Conservation (phyloP, 352 stramenopile species). For the Phytophthora vignae region DNA sequence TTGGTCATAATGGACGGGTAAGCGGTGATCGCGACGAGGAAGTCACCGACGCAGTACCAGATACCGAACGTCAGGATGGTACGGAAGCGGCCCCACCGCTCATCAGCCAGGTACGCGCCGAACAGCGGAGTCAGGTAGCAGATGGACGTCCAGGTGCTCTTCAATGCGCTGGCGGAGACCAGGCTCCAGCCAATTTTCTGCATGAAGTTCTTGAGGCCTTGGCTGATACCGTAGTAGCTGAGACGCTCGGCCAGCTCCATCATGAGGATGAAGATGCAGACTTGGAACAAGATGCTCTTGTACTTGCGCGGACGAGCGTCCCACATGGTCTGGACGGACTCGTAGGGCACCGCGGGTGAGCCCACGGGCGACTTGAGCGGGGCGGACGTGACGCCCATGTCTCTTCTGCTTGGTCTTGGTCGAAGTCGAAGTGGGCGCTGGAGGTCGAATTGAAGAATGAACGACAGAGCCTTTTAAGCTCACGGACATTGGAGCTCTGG, state of each 20-base stretch:
- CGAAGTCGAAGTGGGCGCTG: constrained; percentile 10
- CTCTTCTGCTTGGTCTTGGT: constrained; percentile 4
- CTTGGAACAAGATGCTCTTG: constrained; percentile 65
- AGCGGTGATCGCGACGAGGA: constrained; percentile 52
- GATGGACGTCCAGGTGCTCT: constrained; percentile 68
- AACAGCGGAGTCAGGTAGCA: constrained; percentile 65
- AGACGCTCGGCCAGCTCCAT: constrained; percentile 75
- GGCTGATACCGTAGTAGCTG: constrained; percentile 67
- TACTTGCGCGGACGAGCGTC: constrained; percentile 55
- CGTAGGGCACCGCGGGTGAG: constrained; percentile 25
- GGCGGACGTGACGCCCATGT: constrained; percentile 11
- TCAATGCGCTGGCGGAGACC: constrained; percentile 59
- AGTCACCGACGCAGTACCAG: constrained; percentile 63
- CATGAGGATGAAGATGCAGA: constrained; percentile 65
- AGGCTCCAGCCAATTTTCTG: constrained; percentile 57
- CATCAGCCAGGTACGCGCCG: constrained; percentile 64
- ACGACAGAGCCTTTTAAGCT: neutral
- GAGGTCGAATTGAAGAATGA: constrained; percentile 21
- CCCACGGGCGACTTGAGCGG: constrained; percentile 29
- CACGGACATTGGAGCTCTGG: neutral
- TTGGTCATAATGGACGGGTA: constrained; percentile 51
- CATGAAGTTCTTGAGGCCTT: constrained; percentile 70
- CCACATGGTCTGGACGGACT: constrained; percentile 38
- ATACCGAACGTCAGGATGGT: constrained; percentile 64
- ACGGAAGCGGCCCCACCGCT: constrained; percentile 62